Evolutionary conservation across 202 grass and related monocot species (phyloP).

Genomic region (Brachypodium distachyon): DNA sequence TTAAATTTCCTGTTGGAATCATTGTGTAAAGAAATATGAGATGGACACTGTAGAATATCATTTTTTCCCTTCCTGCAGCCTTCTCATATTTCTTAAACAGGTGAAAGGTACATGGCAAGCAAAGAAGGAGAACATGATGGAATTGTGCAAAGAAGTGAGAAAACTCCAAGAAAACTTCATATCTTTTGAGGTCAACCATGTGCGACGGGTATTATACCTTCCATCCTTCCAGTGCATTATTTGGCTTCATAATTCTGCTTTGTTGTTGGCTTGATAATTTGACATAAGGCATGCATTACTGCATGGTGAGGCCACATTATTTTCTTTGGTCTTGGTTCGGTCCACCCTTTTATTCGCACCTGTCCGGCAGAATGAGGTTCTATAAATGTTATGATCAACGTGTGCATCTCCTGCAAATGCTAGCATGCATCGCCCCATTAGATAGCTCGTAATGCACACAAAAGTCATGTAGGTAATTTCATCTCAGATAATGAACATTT

Average conservation of each 20-base stretch:
- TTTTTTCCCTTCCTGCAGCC: background rate
- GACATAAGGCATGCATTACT: background rate
- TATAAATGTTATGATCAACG: background rate
- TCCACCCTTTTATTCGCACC: background rate
- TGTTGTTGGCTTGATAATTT: background rate
- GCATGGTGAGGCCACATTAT: background rate
- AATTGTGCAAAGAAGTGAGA: conserved; percentile 61
- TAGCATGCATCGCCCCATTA: background rate
- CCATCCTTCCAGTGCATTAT: background rate
- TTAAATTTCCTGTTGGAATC: background rate
- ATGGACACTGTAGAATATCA: background rate
- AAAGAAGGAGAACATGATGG: conserved; percentile 49
- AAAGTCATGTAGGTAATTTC: background rate
- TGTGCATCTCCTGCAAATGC: background rate
- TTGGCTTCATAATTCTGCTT: background rate
- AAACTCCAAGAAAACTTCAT: conserved; percentile 48
- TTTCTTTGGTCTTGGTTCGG: background rate
- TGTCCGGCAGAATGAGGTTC: background rate
- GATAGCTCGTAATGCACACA: background rate
- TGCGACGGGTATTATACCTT: conserved; percentile 51
- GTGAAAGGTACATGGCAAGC: conserved; percentile 56
- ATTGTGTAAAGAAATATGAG: background rate
- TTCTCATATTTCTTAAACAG: conserved; percentile 33
- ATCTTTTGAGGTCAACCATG: conserved; percentile 60
- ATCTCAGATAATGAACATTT: background rate